Evolutionary conservation across 768 basidiomycete genomes (phyloP).

Genomic region (Russula abietina): DNA sequence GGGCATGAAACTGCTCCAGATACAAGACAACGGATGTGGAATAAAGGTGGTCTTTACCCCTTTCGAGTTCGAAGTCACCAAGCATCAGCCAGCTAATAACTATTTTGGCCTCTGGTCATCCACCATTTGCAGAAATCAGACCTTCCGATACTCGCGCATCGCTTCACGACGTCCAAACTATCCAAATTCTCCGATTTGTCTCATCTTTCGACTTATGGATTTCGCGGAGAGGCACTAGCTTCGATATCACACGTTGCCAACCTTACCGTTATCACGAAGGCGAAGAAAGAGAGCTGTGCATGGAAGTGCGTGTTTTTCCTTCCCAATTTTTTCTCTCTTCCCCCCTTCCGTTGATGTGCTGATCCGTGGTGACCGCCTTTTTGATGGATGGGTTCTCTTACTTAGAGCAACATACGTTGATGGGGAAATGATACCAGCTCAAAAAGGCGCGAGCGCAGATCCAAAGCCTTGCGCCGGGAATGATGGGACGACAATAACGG

Average conservation of each 20-base stretch:
- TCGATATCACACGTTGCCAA: conserved; percentile 93
- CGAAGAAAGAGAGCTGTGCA: conserved; percentile 70
- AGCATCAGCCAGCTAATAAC: not conserved
- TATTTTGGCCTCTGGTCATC: not conserved
- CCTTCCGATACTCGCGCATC: conserved; percentile 83
- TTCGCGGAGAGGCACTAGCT: conserved; percentile 94
- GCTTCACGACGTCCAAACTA: conserved; percentile 94
- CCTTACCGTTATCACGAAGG: conserved; percentile 87
- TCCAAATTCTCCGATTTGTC: conserved; percentile 80
- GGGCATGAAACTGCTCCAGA: conserved; percentile 89
- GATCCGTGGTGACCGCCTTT: not conserved
- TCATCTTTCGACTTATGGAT: conserved; percentile 86
- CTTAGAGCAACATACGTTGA: conserved; percentile 51
- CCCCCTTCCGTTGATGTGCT: not conserved
- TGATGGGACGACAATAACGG: conserved; percentile 86
- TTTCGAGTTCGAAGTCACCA: not conserved
- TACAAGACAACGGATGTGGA: conserved; percentile 94
- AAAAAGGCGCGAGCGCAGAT: conserved; percentile 63
- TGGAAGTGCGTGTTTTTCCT: conserved; percentile 69
- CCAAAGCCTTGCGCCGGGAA: conserved; percentile 92
- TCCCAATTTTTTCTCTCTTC: not conserved
- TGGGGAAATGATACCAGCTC: conserved; percentile 63
- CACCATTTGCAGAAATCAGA: conserved; percentile 62
- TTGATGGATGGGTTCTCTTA: not conserved
- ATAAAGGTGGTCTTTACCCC: conserved; percentile 58